Evolutionary conservation across 1,284 basidiomycete genomes (phyloP), one percentile per base, ranked within the genome.

Genomic region (Ceratobasidium sp.): DNA sequence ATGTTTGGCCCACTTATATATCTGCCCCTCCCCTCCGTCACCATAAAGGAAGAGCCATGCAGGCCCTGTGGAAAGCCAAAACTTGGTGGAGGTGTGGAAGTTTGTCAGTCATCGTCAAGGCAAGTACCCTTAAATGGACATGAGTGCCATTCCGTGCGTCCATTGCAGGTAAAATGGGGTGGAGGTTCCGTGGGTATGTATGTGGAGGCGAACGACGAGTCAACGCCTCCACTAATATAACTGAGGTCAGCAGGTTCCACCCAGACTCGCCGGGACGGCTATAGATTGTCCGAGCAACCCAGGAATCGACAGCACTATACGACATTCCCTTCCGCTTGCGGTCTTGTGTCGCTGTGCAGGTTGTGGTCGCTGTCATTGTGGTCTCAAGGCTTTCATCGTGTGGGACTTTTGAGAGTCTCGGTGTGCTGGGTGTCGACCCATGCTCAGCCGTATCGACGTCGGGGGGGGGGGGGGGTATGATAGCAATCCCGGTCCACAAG

Each of bases 51-150:
- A 49, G 16, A 11, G 48, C 11, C 22, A 24, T 49, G 11, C 48
- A 24, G 34, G 34, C 34, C 29, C 29, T 56, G 13, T 56, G 53
- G 13, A 51, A 22, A 19, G 29, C 53, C 31, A 3, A 29, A 29
- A 56, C 29, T 43, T 16, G 24, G 61, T 63, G 61, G 61, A 46
- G 41, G 61, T 13, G 37, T 61, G 37, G 58, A 22, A 2, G 31
- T 41, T 22, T 34, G 37, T 19, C 37, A 27, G 5, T 16, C 22
- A 19, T 3, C 3, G 53, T 27, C 29, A 19, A 31, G 49, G 22
- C 6, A 56, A 56, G 3, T 56, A 2, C 16, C 29, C 29, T 31
- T 29, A 24, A 22, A 29, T 56, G 27, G 24, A 8, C 24, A 27
- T 13, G 53, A 29, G 27, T 31, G 27, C 16, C 9, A 19, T 19